phyloP scores from a whole-genome alignment of 352 stramenopile species.

The Phytophthora sansomeana region DNA sequence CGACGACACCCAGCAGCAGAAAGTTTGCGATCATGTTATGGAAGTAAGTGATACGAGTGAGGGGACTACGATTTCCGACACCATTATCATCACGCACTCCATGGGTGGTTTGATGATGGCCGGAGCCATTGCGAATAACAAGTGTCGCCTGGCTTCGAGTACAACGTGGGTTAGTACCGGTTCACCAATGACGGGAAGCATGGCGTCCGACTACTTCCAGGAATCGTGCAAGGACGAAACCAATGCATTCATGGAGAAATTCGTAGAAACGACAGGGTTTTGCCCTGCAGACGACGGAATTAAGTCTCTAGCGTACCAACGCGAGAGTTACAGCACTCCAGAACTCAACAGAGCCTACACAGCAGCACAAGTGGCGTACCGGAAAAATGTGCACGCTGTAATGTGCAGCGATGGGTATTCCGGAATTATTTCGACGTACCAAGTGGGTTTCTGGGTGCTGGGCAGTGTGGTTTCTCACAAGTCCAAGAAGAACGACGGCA shows the following conservation, averaged over 20 bases:
- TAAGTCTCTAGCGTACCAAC: conserved; percentile 45
- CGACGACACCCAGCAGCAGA: conserved; percentile 35
- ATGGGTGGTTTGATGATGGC: conserved; percentile 44
- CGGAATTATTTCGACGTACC: conserved; percentile 44
- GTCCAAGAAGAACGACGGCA: conserved; percentile 40
- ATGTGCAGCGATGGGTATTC: conserved; percentile 48
- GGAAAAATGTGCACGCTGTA: conserved; percentile 37
- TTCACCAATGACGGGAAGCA: conserved; percentile 39
- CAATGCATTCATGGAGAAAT: conserved; percentile 31
- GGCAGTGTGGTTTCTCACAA: conserved; percentile 37
- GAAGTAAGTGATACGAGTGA: conserved; percentile 30
- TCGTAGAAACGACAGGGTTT: conserved; percentile 32
- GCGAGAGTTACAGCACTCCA: conserved; percentile 27
- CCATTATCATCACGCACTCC: conserved; percentile 46
- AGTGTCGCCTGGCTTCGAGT: conserved; percentile 43
- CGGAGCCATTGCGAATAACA: conserved; percentile 39
- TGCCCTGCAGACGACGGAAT: conserved; percentile 44
- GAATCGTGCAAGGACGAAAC: conserved; percentile 37
- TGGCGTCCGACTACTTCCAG: conserved; percentile 40
- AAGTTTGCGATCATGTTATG: conserved; percentile 38
- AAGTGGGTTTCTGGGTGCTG: conserved; percentile 32
- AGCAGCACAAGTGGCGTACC: conserved; percentile 40
- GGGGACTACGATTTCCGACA: conserved; percentile 23
- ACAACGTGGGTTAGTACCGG: conserved; percentile 37
- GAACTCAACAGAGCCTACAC: conserved; percentile 31